phyloP scores from a whole-genome alignment of 1,284 basidiomycete species.

The Gymnopus androsaceus region DNA sequence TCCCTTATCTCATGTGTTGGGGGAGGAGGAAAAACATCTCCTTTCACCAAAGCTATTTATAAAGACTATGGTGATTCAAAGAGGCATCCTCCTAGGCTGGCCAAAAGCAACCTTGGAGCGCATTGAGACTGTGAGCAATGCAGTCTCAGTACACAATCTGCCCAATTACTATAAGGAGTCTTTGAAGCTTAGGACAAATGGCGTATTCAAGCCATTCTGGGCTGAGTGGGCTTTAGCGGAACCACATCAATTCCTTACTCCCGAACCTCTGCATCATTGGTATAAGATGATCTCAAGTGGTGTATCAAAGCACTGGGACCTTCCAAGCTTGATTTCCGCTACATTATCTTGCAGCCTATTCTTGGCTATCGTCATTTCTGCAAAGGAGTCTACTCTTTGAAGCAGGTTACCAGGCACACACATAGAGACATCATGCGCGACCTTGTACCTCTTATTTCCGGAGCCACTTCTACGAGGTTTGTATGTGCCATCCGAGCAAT shows the following conservation, averaged over 20 bases:
- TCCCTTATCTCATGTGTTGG: slow-evolving; percentile 25
- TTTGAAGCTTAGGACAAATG: slow-evolving; percentile 23
- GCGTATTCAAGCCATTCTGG: slow-evolving; percentile 33
- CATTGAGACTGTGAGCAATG: slow-evolving; percentile 14
- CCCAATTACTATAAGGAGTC: slow-evolving; percentile 19
- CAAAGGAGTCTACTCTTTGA: slow-evolving; percentile 29
- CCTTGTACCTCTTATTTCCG: slow-evolving; percentile 30
- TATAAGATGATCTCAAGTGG: slow-evolving; percentile 33
- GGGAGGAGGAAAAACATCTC: slow-evolving; percentile 25
- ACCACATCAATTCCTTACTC: slow-evolving; percentile 28
- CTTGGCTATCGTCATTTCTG: slow-evolving; percentile 27
- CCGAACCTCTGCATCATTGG: slow-evolving; percentile 33
- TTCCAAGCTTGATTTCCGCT: slow-evolving; percentile 31
- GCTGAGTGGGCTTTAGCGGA: slow-evolving; percentile 28
- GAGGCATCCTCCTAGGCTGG: slow-evolving; percentile 25
- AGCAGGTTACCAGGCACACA: slow-evolving; percentile 31
- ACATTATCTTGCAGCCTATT: slow-evolving; percentile 23
- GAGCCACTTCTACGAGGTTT: slow-evolving; percentile 24
- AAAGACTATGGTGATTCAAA: slow-evolving; percentile 28
- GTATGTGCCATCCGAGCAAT: slow-evolving; percentile 29
- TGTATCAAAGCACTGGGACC: slow-evolving; percentile 24
- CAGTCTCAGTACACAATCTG: slow-evolving; percentile 23
- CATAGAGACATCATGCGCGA: slow-evolving; percentile 29
- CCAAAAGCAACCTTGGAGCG: slow-evolving; percentile 22
- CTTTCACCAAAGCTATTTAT: slow-evolving; percentile 27